Evolutionary conservation across 352 stramenopile genomes (phyloP).

Genomic region (Globisporangium nunn): DNA sequence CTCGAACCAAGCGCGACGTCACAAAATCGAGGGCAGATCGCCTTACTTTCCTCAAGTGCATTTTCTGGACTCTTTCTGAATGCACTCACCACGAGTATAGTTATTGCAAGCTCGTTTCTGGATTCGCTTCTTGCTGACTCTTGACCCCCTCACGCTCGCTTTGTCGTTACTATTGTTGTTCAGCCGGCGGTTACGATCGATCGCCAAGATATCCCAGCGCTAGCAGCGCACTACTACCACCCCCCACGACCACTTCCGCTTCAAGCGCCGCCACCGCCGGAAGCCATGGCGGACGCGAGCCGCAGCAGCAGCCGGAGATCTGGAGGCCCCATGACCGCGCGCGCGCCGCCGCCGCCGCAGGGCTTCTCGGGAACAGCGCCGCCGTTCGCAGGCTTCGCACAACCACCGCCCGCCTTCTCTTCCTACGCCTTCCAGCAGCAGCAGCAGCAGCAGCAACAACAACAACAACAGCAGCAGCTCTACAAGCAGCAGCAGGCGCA

Average conservation of each 20-base stretch:
- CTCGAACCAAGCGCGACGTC: too few species aligned
- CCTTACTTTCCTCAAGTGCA: too few species aligned
- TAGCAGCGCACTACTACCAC: too few species aligned
- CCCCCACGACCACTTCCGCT: too few species aligned
- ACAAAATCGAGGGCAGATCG: too few species aligned
- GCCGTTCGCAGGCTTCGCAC: slow-evolving; percentile 29
- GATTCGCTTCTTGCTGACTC: too few species aligned
- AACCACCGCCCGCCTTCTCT: slow-evolving; percentile 18
- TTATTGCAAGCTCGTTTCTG: too few species aligned
- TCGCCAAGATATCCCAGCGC: too few species aligned
- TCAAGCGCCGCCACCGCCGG: neutral
- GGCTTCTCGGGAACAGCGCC: neutral
- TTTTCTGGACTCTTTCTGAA: too few species aligned
- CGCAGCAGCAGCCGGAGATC: slow-evolving; percentile 24
- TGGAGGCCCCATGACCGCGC: slow-evolving; percentile 23
- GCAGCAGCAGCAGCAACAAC: slow-evolving; percentile 20
- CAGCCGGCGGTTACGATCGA: neutral
- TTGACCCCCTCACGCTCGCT: neutral
- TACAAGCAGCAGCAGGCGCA: slow-evolving; percentile 24
- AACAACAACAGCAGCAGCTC: slow-evolving; percentile 8
- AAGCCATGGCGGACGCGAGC: slow-evolving; percentile 32
- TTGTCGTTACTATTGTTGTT: neutral
- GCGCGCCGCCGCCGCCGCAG: slow-evolving; percentile 34
- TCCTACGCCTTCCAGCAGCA: slow-evolving; percentile 21
- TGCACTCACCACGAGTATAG: too few species aligned